phyloP scores from a whole-genome alignment of 1,284 basidiomycete species.

The Afroboletus lepidellus region DNA sequence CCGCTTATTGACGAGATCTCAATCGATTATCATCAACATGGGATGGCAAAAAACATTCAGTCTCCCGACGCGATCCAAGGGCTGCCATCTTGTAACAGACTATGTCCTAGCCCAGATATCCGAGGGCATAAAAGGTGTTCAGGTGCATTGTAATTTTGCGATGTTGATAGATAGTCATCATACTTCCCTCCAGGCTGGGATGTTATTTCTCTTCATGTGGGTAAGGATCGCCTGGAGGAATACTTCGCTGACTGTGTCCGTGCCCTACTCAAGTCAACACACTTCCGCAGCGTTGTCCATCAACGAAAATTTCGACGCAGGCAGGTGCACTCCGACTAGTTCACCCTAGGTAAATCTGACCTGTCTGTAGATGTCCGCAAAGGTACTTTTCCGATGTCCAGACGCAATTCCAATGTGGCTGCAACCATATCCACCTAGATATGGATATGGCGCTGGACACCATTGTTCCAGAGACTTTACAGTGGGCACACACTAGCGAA shows the following conservation, averaged over 20 bases:
- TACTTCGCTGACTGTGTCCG: background rate
- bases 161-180: background rate
- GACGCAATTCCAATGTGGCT: background rate
- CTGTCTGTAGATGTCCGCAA: constrained; percentile 52
- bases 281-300: constrained; percentile 88
- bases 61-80: constrained; percentile 56
- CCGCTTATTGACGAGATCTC: background rate
- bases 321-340: constrained; percentile 16
- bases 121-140: constrained; percentile 69
- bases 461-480: constrained; percentile 84
- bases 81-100: constrained; percentile 86
- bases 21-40: constrained; percentile 48
- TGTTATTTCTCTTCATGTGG: constrained; percentile 75
- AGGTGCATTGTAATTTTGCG: constrained; percentile 42
- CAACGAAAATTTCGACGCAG: constrained; percentile 80
- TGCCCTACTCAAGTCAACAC: constrained; percentile 62
- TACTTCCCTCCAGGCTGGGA: constrained; percentile 51
- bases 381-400: constrained; percentile 35
- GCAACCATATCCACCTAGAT: constrained; percentile 41
- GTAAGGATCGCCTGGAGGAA: constrained; percentile 23
- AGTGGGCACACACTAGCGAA: constrained; percentile 89
- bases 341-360: constrained; percentile 7
- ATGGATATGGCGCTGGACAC: constrained; percentile 86
- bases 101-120: constrained; percentile 72
- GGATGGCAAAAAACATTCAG: constrained; percentile 91